A percentile compares a stretch with the other conserved stretches of the same genome.
These are phyloP conservation scores for Solanum tarijense DNA, from an alignment of 257 asterid species.

Conservation along the genomic window DNA sequence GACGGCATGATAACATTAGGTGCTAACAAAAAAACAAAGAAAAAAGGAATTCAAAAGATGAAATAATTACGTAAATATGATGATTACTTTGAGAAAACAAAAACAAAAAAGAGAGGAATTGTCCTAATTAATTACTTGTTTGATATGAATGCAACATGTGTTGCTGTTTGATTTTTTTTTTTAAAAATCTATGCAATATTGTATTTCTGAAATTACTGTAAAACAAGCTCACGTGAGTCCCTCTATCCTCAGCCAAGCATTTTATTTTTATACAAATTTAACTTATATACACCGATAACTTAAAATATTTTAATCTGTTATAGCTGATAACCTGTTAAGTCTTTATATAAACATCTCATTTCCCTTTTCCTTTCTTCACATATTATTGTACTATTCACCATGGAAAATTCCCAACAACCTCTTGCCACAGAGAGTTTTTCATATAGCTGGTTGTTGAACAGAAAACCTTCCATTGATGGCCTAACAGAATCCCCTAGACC, in stretches of 20 bases:
- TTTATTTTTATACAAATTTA: not conserved
- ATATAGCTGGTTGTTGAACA: conserved; percentile 51
- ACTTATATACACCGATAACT: rapidly evolving
- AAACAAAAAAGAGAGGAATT: not conserved
- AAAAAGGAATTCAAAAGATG: not conserved
- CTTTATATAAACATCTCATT: conserved; percentile 7
- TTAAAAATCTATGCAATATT: not conserved
- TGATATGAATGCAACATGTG: not conserved
- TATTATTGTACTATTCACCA: not conserved
- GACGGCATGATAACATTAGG: not conserved
- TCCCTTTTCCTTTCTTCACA: not conserved
- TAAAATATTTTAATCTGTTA: not conserved
- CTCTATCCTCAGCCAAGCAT: not conserved
- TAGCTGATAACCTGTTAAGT: not conserved
- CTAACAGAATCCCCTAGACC: conserved; percentile 6
- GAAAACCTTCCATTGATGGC: conserved; percentile 14
- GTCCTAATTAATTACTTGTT: not conserved
- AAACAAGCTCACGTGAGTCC: not conserved
- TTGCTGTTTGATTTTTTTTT: not conserved
- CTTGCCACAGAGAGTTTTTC: conserved; percentile 64
- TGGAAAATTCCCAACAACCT: conserved; percentile 43
- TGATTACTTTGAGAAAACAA: not conserved
- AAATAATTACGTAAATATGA: not conserved
- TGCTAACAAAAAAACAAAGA: not conserved
- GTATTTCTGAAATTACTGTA: not conserved